Conservation (phyloP, 371 early-diverging fungal genomes). For the Sporodiniella umbellata region DNA sequence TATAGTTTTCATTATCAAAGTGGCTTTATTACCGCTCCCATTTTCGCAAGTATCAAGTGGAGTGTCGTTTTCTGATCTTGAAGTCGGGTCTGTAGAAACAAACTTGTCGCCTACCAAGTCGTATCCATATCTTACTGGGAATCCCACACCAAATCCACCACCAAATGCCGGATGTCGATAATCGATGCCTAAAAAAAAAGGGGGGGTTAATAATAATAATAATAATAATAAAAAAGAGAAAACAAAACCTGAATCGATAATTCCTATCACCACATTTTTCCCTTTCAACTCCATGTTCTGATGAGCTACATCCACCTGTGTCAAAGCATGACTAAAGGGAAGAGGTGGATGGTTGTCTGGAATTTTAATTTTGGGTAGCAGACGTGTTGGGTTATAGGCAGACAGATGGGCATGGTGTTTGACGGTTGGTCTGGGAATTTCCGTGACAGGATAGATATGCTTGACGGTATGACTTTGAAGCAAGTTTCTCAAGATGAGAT, state of each 20-base stretch:
- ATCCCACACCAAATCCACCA: constrained; percentile 61
- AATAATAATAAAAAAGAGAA: no score
- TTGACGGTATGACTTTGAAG: constrained; percentile 22
- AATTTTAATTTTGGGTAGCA: neutral
- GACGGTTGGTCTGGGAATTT: constrained; percentile 28
- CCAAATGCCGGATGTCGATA: constrained; percentile 72
- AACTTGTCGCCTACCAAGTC: constrained; percentile 53
- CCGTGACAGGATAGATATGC: constrained; percentile 32
- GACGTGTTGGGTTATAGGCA: neutral
- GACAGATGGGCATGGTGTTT: neutral
- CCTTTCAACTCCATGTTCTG: constrained; percentile 49
- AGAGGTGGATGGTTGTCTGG: neutral
- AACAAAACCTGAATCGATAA: constrained; percentile 70
- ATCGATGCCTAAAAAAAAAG: no score
- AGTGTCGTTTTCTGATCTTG: constrained; percentile 3
- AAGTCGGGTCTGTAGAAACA: constrained; percentile 12
- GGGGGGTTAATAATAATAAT: no score
- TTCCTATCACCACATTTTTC: constrained; percentile 62
- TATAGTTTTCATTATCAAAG: neutral
- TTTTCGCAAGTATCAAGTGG: constrained; percentile 19
- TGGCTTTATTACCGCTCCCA: constrained; percentile 14
- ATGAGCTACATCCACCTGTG: constrained; percentile 58
- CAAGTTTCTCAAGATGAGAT: constrained; percentile 11
- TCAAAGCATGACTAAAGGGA: constrained; percentile 45
- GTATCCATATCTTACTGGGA: constrained; percentile 51